Evolutionary conservation across 73 alveolate genomes (phyloP).

Genomic region (Blepharisma japonicum): DNA sequence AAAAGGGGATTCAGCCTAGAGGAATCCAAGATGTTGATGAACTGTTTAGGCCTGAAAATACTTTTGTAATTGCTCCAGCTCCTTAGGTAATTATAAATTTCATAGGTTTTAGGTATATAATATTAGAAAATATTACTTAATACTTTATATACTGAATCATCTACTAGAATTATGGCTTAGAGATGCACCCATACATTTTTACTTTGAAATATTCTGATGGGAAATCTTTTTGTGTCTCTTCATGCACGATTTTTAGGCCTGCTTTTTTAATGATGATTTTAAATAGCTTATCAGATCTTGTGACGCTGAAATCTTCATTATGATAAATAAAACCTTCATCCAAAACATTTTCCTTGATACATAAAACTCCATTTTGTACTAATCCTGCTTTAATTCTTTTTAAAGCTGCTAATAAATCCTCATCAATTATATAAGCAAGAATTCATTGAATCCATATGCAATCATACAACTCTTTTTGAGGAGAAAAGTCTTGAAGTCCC

Average conservation of each 20-base stretch:
- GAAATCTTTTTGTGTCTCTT: slow-evolving; percentile 42
- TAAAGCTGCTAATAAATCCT: slow-evolving; percentile 52
- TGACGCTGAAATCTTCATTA: slow-evolving; percentile 53
- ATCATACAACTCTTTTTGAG: slow-evolving; percentile 38
- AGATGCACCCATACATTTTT: slow-evolving; percentile 40
- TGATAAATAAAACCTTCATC: slow-evolving; percentile 47
- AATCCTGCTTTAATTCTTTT: slow-evolving; percentile 44
- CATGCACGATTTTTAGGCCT: slow-evolving; percentile 42
- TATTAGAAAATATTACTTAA: too few species aligned
- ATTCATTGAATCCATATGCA: slow-evolving; percentile 76
- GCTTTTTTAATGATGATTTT: slow-evolving; percentile 45
- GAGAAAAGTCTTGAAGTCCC: slow-evolving; percentile 38
- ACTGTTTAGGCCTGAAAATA: too few species aligned
- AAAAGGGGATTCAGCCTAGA: too few species aligned
- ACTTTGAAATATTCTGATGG: slow-evolving; percentile 52
- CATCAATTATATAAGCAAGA: slow-evolving; percentile 55
- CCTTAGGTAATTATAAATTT: too few species aligned
- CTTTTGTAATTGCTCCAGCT: too few species aligned
- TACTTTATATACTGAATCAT: too few species aligned
- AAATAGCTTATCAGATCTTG: slow-evolving; percentile 42
- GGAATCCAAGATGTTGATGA: too few species aligned
- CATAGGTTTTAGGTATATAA: too few species aligned
- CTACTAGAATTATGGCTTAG: background rate
- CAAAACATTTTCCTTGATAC: slow-evolving; percentile 63
- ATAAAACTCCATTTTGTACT: slow-evolving; percentile 42